phyloP scores from a whole-genome alignment of 495 filamentous ascomycete species.

The Viridothelium virens region DNA sequence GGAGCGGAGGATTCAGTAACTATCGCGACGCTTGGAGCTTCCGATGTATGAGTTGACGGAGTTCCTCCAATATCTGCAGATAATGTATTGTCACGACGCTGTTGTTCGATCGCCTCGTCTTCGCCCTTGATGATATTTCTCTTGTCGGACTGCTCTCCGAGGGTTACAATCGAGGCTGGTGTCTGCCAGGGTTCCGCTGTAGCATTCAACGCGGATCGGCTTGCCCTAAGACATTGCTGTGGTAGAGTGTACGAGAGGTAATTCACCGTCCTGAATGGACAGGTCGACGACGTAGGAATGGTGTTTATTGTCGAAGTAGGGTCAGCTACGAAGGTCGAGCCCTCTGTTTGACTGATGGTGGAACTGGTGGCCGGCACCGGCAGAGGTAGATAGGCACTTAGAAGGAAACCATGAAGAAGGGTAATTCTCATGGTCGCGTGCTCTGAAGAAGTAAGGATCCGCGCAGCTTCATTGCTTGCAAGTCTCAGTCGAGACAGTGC shows the following conservation, averaged over 20 bases:
- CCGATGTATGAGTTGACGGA: background rate
- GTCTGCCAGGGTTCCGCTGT: conserved; percentile 25
- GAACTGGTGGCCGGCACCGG: background rate
- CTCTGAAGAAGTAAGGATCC: background rate
- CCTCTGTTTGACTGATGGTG: background rate
- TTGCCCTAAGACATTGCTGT: conserved; percentile 62
- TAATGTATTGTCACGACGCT: background rate
- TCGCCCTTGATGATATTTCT: background rate
- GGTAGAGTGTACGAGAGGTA: conserved; percentile 73
- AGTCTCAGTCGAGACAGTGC: background rate
- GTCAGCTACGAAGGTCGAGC: background rate
- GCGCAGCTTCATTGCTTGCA: background rate
- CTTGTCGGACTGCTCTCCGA: background rate
- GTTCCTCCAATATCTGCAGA: background rate
- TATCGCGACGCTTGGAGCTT: conserved; percentile 17
- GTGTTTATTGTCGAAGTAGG: background rate
- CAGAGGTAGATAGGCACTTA: background rate
- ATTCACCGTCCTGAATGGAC: conserved; percentile 63
- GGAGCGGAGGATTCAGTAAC: conserved; percentile 12
- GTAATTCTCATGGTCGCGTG: background rate
- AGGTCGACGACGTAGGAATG: conserved; percentile 36
- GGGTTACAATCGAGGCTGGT: conserved; percentile 5
- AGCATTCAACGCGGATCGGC: conserved; percentile 29
- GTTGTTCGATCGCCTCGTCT: background rate
- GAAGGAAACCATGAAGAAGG: background rate